Base-by-base conservation (phyloP, 1,284 basidiomycete species). In the Kalmanozyma brasiliensis region DNA sequence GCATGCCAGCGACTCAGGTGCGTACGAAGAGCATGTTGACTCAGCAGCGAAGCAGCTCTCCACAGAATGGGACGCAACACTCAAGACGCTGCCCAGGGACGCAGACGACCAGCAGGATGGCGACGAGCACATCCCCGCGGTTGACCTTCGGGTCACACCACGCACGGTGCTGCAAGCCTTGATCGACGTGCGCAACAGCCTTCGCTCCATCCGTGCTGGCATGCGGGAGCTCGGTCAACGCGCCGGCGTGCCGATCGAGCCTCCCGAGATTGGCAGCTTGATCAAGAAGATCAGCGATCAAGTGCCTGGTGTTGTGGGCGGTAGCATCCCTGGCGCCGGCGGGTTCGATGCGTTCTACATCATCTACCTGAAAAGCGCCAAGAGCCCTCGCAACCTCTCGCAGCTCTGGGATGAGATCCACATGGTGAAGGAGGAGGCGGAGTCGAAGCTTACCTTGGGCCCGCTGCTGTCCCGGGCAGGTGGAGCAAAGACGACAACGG, bases 321-420 rank as follows among this genome's bases (percentile, higher is more conserved):
- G 94, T 34, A 95, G 95, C 29, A 95, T 98, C 4, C 96, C 96
- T 1, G 95, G 95, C 14, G 94, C 96, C 24, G 96, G 96, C 4
- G 96, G 96, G 1, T 98, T 92, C 82, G 96, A 99, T 80, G 96
- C 96, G 1, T 87, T 98, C 52, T 98, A 93, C 90, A 85, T 98
- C 8, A 87, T 98, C 14, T 73, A 76, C 43, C 60, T 82, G 10
- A 29, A 49, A 36, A 61, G 45, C 24, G 20, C 45, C 4, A 24
- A 58, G 4, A 57, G 20, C 16, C 55, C 61, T 1, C 30, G 44
- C 22, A 51, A 52, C 0, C 45, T 71, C 36, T 48, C 60, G 30
- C 52, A 64, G 46, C 48, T 76, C n/a, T 76, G 73, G 64, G 22
- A 38, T 11, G 42, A 57, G 40, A 73, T 71, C 23, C 51, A 60